Percentiles rank a stretch among this genome's conserved stretches.
Evolutionary conservation across 2,329 filamentous ascomycete species (phyloP).

Genomic region (Aspergillus pseudoglaucus): DNA sequence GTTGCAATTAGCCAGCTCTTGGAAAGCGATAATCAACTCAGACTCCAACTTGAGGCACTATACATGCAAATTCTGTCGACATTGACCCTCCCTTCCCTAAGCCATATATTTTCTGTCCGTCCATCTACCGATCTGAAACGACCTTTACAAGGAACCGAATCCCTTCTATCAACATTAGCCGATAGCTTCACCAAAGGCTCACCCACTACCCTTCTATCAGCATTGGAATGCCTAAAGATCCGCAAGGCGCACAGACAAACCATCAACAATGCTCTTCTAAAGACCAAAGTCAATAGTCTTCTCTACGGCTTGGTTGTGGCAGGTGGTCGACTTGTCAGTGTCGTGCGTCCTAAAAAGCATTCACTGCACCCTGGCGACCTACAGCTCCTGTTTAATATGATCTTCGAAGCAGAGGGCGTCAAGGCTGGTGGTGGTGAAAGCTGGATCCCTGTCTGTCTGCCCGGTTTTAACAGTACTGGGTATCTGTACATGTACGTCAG

Average conservation of each 20-base stretch:
- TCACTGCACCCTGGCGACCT: slow-evolving; percentile 92
- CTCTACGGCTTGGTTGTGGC: slow-evolving; percentile 93
- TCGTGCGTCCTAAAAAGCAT: slow-evolving; percentile 88
- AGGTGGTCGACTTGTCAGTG: slow-evolving; percentile 85
- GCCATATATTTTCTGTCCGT: slow-evolving; percentile 77
- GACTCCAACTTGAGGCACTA: slow-evolving; percentile 80
- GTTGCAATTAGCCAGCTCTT: slow-evolving; percentile 86
- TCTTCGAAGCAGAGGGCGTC: slow-evolving; percentile 89
- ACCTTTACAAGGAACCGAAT: slow-evolving; percentile 85
- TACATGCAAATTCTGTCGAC: slow-evolving; percentile 99
- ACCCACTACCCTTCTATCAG: slow-evolving; percentile 77
- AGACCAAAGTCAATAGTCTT: slow-evolving; percentile 66
- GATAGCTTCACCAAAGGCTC: slow-evolving; percentile 94
- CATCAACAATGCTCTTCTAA: slow-evolving; percentile 84
- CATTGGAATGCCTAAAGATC: slow-evolving; percentile 87
- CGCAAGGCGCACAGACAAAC: slow-evolving; percentile 77
- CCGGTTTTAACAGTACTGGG: slow-evolving; percentile 92
- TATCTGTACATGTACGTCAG: slow-evolving; percentile 99
- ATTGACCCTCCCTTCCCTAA: slow-evolving; percentile 78
- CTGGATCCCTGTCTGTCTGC: slow-evolving; percentile 93
- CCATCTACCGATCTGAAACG: slow-evolving; percentile 91
- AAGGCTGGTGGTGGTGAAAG: slow-evolving; percentile 92
- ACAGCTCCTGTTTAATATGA: slow-evolving; percentile 98
- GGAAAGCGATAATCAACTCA: slow-evolving; percentile 86
- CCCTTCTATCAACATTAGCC: slow-evolving; percentile 80